Conservation (phyloP, 495 filamentous ascomycete genomes). For the Penicillium nucicola region DNA sequence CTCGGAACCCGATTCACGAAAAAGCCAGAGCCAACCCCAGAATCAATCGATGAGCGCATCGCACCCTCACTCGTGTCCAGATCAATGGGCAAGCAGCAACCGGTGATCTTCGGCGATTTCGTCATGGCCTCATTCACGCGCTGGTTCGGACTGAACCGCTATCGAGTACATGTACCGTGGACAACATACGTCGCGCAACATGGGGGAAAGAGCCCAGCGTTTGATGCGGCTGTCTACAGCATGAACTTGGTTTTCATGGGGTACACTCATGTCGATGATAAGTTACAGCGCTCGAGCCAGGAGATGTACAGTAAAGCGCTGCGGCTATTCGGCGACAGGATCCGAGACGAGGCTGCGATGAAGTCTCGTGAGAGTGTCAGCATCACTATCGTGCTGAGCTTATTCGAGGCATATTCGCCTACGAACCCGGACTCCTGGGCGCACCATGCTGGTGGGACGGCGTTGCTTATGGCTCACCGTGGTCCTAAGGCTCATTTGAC, state of each 20-base stretch:
- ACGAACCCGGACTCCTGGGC: conserved; percentile 29
- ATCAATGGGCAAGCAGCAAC: conserved; percentile 20
- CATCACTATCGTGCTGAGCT: conserved; percentile 25
- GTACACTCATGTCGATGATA: conserved; percentile 8
- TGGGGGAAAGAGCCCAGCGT: conserved; percentile 18
- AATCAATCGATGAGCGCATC: conserved; percentile 23
- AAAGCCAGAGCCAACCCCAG: background rate
- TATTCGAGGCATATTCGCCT: conserved; percentile 29
- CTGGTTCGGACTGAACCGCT: conserved; percentile 22
- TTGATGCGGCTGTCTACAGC: conserved; percentile 20
- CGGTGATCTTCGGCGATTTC: conserved; percentile 23
- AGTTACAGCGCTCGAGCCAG: conserved; percentile 17
- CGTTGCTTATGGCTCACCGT: conserved; percentile 26
- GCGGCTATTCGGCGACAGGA: conserved; percentile 21
- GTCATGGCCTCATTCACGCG: conserved; percentile 20
- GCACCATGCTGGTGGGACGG: conserved; percentile 29
- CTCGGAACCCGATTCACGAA: conserved; percentile 18
- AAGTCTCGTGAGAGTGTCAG: conserved; percentile 23
- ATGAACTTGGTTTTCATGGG: conserved; percentile 20
- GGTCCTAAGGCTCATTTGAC: conserved; percentile 23
- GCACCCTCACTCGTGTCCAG: conserved; percentile 16
- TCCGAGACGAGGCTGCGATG: conserved; percentile 17
- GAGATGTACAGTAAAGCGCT: conserved; percentile 34
- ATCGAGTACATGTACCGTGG: conserved; percentile 24
- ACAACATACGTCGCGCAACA: conserved; percentile 18